Evolutionary conservation across 148 eudicot genomes (phyloP), one percentile per base, ranked within the genome.

Genomic region (Rhododendron simsii): DNA sequence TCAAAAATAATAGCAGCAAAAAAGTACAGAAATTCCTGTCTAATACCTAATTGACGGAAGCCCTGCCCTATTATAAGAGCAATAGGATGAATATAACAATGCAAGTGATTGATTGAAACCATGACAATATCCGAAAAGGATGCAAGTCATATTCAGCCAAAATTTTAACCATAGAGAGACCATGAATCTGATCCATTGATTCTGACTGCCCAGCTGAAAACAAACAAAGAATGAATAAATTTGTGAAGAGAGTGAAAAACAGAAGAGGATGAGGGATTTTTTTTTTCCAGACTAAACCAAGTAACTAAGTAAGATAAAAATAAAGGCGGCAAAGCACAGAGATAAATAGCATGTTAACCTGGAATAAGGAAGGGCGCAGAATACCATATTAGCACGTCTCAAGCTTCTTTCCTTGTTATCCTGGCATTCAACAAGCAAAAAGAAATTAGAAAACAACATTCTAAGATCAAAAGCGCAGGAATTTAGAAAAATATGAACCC

Each of bases 341-440:
- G 30, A 39, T 20, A 4, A 20, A 35, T 28, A 20, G 26, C 45
- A 55, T n/a, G 41, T 15, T 33, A 59, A 78, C 45, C 44, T 39
- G 15, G 76, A 71, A 71, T 20, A 26, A 23, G 44, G 10, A 82
- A 10, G 45, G 6, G 41, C 7, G 51, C 1, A 45, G 84, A 57
- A 59, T 82, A 82, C 50, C 7, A 13, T 3, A 37, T 23, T 57
- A 35, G 50, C 33, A 33, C 7, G 23, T 78, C 90, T 95, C 89
- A 95, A 23, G 98, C 98, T 90, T 95, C 95, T 88, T 95, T 95
- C 86, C 95, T 86, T 28, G 98, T 92, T 88, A 95, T 90, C 93
- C 95, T 95, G 92, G 75, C n/a, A 85, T 87, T 83, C 39, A 51
- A 73, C 10, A 12, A 71, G 16, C 45, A 5, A 16, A 84, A 73